Base-by-base conservation (phyloP, 2,329 filamentous ascomycete genomes). In the Paraphoma sp. region DNA sequence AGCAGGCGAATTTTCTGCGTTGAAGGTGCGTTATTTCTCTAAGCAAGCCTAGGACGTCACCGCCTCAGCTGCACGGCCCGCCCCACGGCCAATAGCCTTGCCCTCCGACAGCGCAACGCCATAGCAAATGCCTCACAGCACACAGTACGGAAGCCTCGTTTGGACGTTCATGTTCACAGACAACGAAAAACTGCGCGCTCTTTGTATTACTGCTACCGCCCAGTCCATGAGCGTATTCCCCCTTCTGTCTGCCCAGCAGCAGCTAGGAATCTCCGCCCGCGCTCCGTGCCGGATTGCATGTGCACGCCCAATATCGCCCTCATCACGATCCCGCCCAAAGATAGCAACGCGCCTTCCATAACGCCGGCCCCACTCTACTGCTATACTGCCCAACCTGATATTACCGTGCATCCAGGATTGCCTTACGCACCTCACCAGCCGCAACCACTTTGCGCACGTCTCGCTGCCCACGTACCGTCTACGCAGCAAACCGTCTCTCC, bases 311-410 rank as follows among this genome's bases (percentile, higher is more conserved):
- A 18, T 47, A 42, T 52, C 18, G 16, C 9, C 36, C 45, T 42
- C 47, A 50, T 51, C 44, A 42, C 46, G n/a, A 14, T 29, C 18
- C 16, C 11, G 18, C 16, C 57, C 40, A 59, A 51, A 56, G 30
- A 55, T 56, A 53, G 45, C 45, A 40, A 44, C 51, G 29, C 23
- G 11, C 16, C 44, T 31, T n/a, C 45, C 43, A 48, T 29, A 44
- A 44, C 50, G n/a, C 50, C 36, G 45, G 6, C 30, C 16, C 23
- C 46, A 41, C 38, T 28, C 28, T 17, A 17, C 41, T 48, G 33
- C 49, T 33, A 40, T 48, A 44, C 42, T 23, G 62, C 66, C 66
- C 66, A 66, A 64, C 54, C 54, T 55, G 62, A 69, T 46, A 69
- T 67, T 69, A 62, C 55, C 43, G 45, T 18, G 42, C 45, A 36